phyloP scores from a whole-genome alignment of 2,329 filamentous ascomycete genomes.

The Ophiostoma quercus region DNA sequence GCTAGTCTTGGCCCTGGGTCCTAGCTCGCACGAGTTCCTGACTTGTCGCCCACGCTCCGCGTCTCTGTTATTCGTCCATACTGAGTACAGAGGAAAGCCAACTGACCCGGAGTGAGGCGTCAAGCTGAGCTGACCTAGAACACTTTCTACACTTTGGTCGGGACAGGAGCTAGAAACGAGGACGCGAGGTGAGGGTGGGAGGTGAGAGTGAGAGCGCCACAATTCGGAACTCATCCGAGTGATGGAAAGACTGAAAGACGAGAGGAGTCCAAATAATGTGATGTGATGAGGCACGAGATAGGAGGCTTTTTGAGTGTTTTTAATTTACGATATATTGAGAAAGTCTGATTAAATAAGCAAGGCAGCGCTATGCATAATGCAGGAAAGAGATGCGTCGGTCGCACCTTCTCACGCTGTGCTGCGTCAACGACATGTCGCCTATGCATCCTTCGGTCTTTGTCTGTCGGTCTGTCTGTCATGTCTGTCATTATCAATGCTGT shows the following conservation, averaged over 20 bases:
- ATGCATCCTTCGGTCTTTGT: background rate
- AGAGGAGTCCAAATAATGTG: background rate
- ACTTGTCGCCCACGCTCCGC: too few species aligned
- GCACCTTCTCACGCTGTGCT: background rate
- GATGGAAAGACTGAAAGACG: background rate
- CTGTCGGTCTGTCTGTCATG: background rate
- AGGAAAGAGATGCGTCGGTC: background rate
- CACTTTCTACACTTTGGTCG: background rate
- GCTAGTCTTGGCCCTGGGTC: conserved; percentile 2
- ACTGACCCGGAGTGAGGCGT: background rate
- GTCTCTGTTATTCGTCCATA: too few species aligned
- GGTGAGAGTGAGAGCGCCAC: background rate
- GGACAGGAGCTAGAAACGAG: background rate
- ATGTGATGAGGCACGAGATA: background rate
- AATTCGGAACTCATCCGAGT: background rate
- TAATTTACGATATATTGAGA: too few species aligned
- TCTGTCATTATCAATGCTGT: too few species aligned
- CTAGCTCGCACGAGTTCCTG: conserved; percentile 1
- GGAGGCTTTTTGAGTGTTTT: background rate
- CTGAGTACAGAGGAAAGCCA: background rate
- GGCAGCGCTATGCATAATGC: background rate
- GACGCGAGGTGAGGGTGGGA: background rate
- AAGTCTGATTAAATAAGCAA: background rate
- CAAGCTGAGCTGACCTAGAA: background rate
- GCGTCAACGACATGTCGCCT: background rate